Percentiles rank a stretch among this genome's conserved stretches.
These are phyloP conservation scores for Quercus berberidifolia DNA, from an alignment of 306 rosid genomes.

Conservation along the genomic window DNA sequence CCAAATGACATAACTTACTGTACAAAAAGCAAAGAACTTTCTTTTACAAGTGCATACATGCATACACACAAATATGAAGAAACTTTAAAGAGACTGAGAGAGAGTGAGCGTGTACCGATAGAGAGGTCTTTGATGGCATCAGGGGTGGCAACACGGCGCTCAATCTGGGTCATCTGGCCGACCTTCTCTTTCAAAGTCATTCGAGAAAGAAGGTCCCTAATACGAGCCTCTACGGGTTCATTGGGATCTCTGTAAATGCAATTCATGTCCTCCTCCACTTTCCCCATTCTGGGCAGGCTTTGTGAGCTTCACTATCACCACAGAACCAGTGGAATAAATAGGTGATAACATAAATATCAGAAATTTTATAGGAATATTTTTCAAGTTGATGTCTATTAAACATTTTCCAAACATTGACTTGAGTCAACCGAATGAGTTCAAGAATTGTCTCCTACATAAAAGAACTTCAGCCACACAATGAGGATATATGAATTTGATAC, in stretches of 20 bases:
- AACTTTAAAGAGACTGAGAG: neutral
- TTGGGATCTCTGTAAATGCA: conserved; percentile 32
- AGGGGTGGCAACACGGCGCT: conserved; percentile 36
- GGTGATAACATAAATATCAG: too few relatives aligned
- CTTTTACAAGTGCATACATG: neutral
- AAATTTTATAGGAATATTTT: too few relatives aligned
- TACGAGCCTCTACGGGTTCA: conserved; percentile 42
- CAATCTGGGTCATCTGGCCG: conserved; percentile 55
- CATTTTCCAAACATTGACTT: too few relatives aligned
- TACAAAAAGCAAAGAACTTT: neutral
- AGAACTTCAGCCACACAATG: too few relatives aligned
- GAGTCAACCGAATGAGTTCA: too few relatives aligned
- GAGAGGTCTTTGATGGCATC: conserved; percentile 28
- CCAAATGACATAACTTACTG: neutral
- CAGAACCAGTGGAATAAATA: too few relatives aligned
- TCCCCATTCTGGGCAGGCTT: neutral
- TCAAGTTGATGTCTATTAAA: too few relatives aligned
- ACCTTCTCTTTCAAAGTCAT: conserved; percentile 47
- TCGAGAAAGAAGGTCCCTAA: conserved; percentile 44
- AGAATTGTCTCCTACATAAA: too few relatives aligned
- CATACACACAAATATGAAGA: neutral
- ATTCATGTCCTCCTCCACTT: conserved; percentile 14
- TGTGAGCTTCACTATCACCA: neutral
- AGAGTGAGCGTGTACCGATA: conserved; percentile 16
- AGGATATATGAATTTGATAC: too few relatives aligned